A percentile compares a stretch with the other conserved stretches of the same genome.
Evolutionary conservation across 2,329 filamentous ascomycete genomes (phyloP).

Genomic region (Macrophomina tecta): DNA sequence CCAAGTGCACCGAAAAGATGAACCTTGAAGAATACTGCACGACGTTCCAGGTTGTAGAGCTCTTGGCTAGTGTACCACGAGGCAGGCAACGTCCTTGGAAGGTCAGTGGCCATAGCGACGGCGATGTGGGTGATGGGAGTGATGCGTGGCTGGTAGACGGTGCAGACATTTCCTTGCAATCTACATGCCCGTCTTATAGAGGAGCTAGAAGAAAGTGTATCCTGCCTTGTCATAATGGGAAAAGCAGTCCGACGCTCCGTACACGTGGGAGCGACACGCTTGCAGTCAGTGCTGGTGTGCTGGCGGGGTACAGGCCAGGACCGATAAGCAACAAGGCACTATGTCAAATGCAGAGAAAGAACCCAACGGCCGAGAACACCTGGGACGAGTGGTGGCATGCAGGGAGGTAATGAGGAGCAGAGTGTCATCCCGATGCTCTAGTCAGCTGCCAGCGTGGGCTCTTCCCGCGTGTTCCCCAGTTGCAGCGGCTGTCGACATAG

Average conservation of each 20-base stretch:
- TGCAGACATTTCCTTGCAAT: neutral
- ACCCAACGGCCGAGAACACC: constrained; percentile 1
- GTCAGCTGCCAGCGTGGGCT: no score
- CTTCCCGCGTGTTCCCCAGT: no score
- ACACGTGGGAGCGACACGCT: neutral
- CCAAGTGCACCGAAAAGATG: neutral
- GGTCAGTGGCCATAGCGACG: constrained; percentile 2
- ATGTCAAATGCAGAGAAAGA: constrained; percentile 12
- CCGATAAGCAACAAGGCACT: neutral
- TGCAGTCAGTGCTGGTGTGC: neutral
- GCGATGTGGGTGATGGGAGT: neutral
- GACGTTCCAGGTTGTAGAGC: constrained; percentile 54
- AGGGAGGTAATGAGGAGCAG: neutral
- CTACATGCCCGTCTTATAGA: neutral
- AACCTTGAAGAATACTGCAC: constrained; percentile 50
- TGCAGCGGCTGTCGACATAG: no score
- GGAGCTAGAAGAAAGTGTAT: no score
- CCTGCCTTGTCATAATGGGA: neutral
- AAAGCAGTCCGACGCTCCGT: neutral
- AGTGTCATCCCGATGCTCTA: neutral
- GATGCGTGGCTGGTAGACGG: neutral
- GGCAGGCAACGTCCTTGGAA: constrained; percentile 43
- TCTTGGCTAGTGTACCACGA: constrained; percentile 53
- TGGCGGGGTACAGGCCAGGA: neutral
- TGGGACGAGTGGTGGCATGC: neutral